phyloP scores from a whole-genome alignment of 2,329 filamentous ascomycete genomes.

The Lojkania enalia region DNA sequence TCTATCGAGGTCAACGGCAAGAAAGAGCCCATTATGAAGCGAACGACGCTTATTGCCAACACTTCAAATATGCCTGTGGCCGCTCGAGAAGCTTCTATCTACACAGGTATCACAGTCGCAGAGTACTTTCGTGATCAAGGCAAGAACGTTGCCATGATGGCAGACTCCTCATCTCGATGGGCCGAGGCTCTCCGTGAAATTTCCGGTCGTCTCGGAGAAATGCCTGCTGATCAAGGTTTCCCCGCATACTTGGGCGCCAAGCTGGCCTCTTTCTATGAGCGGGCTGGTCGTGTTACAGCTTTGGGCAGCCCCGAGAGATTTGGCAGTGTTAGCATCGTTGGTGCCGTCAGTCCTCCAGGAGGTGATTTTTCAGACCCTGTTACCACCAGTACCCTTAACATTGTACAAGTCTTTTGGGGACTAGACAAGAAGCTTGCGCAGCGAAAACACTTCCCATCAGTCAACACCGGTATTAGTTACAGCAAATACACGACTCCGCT shows the following conservation, averaged over 20 bases:
- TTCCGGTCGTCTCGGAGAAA: slow-evolving; percentile 97
- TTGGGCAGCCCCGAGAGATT: slow-evolving; percentile 86
- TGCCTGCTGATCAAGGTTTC: slow-evolving; percentile 99
- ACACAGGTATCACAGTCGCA: slow-evolving; percentile 91
- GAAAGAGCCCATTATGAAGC: slow-evolving; percentile 99
- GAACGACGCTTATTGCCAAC: slow-evolving; percentile 96
- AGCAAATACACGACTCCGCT: slow-evolving; percentile 91
- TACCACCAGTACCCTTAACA: slow-evolving; percentile 88
- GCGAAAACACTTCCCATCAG: slow-evolving; percentile 97
- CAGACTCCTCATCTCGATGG: slow-evolving; percentile 97
- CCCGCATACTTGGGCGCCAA: slow-evolving; percentile 96
- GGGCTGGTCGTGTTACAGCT: slow-evolving; percentile 82
- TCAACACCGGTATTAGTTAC: slow-evolving; percentile 94
- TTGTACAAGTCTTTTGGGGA: slow-evolving; percentile 99
- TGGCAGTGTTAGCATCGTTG: slow-evolving; percentile 96
- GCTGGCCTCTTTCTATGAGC: slow-evolving; percentile 98
- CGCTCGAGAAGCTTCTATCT: slow-evolving; percentile 97
- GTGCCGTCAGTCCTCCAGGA: slow-evolving; percentile 93
- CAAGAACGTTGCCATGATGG: slow-evolving; percentile 99
- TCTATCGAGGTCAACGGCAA: slow-evolving; percentile 92
- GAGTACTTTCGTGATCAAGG: slow-evolving; percentile 98
- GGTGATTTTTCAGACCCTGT: slow-evolving; percentile 99
- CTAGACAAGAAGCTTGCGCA: slow-evolving; percentile 99
- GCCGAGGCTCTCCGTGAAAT: slow-evolving; percentile 98
- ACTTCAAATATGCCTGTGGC: slow-evolving; percentile 99